Conservation (phyloP, 345 rosid species). For the Tarenaya hassleriana region DNA sequence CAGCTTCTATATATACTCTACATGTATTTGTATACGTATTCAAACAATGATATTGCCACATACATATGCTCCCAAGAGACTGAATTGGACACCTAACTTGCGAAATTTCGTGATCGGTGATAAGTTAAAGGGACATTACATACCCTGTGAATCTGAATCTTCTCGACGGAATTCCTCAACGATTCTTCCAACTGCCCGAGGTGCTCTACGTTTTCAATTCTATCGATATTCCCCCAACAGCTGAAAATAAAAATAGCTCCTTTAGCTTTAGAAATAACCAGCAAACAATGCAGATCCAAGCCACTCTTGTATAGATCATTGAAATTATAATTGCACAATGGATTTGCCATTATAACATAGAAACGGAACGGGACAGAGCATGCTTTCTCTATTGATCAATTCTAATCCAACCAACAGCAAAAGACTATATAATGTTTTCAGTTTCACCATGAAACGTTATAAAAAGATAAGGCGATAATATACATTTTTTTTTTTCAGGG, state of each 20-base stretch:
- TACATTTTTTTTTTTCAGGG: too few species aligned
- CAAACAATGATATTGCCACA: neutral
- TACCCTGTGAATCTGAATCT: slow-evolving; percentile 54
- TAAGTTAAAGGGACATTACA: slow-evolving; percentile 6
- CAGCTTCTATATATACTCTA: neutral
- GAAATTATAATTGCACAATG: too few species aligned
- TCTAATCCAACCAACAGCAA: neutral
- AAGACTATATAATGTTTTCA: too few species aligned
- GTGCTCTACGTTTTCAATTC: slow-evolving; percentile 58
- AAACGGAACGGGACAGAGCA: too few species aligned
- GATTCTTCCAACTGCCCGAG: slow-evolving; percentile 74
- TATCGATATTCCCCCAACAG: slow-evolving; percentile 64
- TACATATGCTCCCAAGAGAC: neutral
- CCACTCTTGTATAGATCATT: neutral
- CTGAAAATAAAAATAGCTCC: slow-evolving; percentile 37
- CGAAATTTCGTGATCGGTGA: neutral
- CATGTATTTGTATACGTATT: neutral
- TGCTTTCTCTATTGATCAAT: too few species aligned
- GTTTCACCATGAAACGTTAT: too few species aligned
- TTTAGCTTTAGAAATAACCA: slow-evolving; percentile 5
- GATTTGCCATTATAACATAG: too few species aligned
- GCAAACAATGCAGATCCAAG: neutral
- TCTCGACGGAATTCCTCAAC: slow-evolving; percentile 53
- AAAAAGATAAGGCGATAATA: too few species aligned
- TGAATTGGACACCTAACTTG: slow-evolving; percentile 8